Base-by-base conservation (phyloP, 148 eudicot genomes). In the Arbutus unedo region DNA sequence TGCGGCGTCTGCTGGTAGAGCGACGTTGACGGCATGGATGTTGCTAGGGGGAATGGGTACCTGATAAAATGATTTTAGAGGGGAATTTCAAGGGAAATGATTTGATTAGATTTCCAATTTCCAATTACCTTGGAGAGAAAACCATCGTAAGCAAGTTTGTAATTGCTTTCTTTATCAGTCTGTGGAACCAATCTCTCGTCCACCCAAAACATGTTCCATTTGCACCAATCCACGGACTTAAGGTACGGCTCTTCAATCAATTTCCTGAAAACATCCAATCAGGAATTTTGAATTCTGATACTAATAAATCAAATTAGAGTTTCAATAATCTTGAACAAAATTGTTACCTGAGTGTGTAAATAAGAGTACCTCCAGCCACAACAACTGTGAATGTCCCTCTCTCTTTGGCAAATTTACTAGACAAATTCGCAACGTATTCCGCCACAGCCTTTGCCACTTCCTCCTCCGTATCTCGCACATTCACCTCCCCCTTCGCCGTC, bases 21-120 rank as follows among this genome's bases (percentile, higher is more conserved):
- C 55, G 60, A 88, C 92, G 51, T 91, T 92, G 81, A 93, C 89
- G 57, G 95, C 87, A 80, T 92, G 83, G 8, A 93, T 83, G 55
- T 90, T 84, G 57, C 77, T 79, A 8, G 89, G 77, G 41, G 86
- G 97, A 79, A 93, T 90, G 18, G 90, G 88, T 41, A 85, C 90
- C 91, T 89, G 88, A 38, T 23, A 11, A 53, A 45, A 25, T n/a
- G n/a, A n/a, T n/a, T n/a, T n/a, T n/a, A n/a, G n/a, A n/a, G n/a
- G n/a, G n/a, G n/a, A n/a, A n/a, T n/a, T n/a, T n/a, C n/a, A n/a
- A n/a, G n/a, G n/a, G n/a, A n/a, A n/a, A n/a, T n/a, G n/a, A n/a
- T n/a, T n/a, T n/a, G n/a, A n/a, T n/a, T n/a, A n/a, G n/a, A n/a
- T n/a, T n/a, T n/a, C n/a, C n/a, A n/a, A n/a, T n/a, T n/a, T n/a